Evolutionary conservation across 2,329 filamentous ascomycete species (phyloP), one percentile per base, ranked within the genome.

Genomic region (Scedosporium aurantiacum): DNA sequence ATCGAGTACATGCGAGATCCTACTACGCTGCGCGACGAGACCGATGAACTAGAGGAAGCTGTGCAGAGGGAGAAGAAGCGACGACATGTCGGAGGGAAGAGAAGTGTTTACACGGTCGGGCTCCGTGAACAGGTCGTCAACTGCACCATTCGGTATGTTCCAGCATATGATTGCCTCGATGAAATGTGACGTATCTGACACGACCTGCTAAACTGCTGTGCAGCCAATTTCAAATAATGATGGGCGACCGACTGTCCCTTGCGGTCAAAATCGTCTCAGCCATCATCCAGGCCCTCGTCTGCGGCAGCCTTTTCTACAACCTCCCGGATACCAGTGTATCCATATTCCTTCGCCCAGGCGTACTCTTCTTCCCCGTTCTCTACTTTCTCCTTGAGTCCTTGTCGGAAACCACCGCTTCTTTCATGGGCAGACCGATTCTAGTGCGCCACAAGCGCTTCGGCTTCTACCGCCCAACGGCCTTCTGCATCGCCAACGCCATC

Each of bases 241-340:
- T 70, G 63, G 70, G 71, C 16, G 69, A 73, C 62, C 64, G 70
- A 18, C 57, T 70, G 6, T 67, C 71, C 0, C 68, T 72, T 10
- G 64, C 67, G 8, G 64, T 70, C 16, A 68, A 71, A 52, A 61
- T 83, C 1, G 77, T 83, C 63, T 86, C 88, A 67, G 86, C 88
- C 67, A 78, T 82, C 47, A 75, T 84, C 64, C 82, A 88, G 74
- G 82, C 85, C 40, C 74, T 90, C 57, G 82, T 90, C 65, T 80
- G 88, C 60, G 83, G 65, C 77, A 82, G 70, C 60, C 79, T 90
- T 62, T 90, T 89, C 71, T 90, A 82, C 75, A 82, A 88, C 68
- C 72, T 88, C 21, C 69, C 75, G 5, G 64, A 73, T 1, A 77
- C 78, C 25, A 85, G 82, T 4, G 68, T 71, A 5, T 84, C 81